Conservation (phyloP, 768 basidiomycete species). For the Astraeus odoratus region DNA sequence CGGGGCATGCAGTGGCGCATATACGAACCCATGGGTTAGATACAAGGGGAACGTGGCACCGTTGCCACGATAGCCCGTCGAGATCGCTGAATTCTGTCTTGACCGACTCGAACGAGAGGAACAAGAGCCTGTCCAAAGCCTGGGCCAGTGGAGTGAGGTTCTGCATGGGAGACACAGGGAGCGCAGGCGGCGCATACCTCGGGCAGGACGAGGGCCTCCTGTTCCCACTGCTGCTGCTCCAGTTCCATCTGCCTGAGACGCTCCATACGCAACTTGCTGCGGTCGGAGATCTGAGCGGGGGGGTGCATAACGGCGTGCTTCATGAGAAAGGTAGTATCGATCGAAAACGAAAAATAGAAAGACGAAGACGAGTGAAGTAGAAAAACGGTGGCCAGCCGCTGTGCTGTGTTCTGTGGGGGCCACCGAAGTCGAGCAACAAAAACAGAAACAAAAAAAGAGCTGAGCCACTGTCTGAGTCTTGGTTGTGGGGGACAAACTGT, state of each 20-base stretch:
- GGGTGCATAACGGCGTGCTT: not conserved
- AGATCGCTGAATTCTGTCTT: slow-evolving; percentile 59
- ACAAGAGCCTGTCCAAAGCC: slow-evolving; percentile 26
- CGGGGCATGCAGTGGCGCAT: not conserved
- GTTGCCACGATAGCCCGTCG: slow-evolving; percentile 50
- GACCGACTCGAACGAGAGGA: slow-evolving; percentile 43
- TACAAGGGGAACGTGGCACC: slow-evolving; percentile 26
- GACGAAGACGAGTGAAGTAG: not conserved
- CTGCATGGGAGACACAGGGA: not conserved
- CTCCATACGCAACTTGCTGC: slow-evolving; percentile 42
- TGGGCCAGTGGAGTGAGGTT: slow-evolving; percentile 4
- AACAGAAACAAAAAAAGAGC: too few relatives aligned
- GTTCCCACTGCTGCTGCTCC: slow-evolving; percentile 48
- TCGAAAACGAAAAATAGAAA: not conserved
- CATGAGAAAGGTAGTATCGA: not conserved
- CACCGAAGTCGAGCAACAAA: too few relatives aligned
- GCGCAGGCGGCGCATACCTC: slow-evolving; percentile 32
- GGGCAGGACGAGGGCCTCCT: slow-evolving; percentile 51
- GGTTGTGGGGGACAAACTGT: too few relatives aligned
- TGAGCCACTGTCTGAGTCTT: too few relatives aligned
- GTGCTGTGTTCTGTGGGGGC: too few relatives aligned
- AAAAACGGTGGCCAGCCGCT: not conserved
- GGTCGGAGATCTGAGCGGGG: slow-evolving; percentile 19
- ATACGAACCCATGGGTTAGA: slow-evolving; percentile 21
- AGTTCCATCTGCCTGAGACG: slow-evolving; percentile 42